Base-by-base conservation (phyloP, 306 rosid genomes). In the Cucurbita argyrosperma region DNA sequence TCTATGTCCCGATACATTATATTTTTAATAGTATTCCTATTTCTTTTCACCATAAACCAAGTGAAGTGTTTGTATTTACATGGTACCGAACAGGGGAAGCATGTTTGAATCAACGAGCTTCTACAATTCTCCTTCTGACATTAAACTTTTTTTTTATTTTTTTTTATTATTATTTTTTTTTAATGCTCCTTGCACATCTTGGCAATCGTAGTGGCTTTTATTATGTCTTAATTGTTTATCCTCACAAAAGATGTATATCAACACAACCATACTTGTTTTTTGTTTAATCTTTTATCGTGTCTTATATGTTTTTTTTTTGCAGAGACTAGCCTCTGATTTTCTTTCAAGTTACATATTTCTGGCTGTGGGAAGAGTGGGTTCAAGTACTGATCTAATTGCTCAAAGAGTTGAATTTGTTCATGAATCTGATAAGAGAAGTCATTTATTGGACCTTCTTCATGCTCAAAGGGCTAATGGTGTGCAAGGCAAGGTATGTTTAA, bases 321-420 rank as follows among this genome's bases (percentile, higher is more conserved):
- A 90, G 98, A 83, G 96, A 74, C 84, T 93, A 79, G 98, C 98
- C 12, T 84, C 96, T 3, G 98, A 93, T 85, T 93, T 93, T 85
- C 98, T 93, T 75, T 74, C 96, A 65, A 80, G 59, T 57, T 92
- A 93, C 72, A 86, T 93, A 74, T 93, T 93, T 81, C 84, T 93
- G 80, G 91, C 98, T 70, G 98, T 93, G 76, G 96, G 96, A 86
- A 93, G 98, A 82, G 98, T 93, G 63, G 98, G 98, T 57, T 93
- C 98, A 71, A 93, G 96, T 73, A 93, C 98, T 59, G 98, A 93
- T 84, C 83, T 93, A 70, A 93, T 93, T 77, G 86, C 88, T 73
- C 98, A 93, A 84, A 85, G 98, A 85, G 98, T 93, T 77, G 98
- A 93, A 78, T 87, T 80, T 58, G 98, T 93, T 81, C 96, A 83